Conservation (phyloP, 208 protist species). For the Acanthamoeba sp. region DNA sequence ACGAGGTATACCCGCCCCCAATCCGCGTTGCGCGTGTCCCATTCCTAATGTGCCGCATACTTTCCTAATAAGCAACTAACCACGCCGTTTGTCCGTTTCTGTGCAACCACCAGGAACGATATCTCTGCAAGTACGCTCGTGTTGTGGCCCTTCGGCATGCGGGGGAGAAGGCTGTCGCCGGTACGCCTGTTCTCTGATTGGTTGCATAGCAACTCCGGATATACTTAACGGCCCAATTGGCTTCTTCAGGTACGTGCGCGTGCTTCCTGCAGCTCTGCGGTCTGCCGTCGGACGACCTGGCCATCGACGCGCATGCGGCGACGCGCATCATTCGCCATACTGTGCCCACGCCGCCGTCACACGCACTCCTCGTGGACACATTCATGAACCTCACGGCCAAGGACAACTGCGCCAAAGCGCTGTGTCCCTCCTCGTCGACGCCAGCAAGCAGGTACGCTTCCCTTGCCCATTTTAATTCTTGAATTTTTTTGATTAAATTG, state of each 20-base stretch:
- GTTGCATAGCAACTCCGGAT: too few species aligned
- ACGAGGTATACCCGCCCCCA: background rate
- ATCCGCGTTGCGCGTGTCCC: background rate
- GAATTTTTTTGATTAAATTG: too few species aligned
- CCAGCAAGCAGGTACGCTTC: conserved; percentile 2
- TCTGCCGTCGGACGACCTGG: background rate
- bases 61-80: too few species aligned
- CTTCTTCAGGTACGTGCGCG: background rate
- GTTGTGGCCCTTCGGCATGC: conserved; percentile 54
- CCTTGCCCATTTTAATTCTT: background rate
- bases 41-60: background rate
- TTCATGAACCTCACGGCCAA: conserved; percentile 29
- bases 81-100: background rate
- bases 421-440: background rate
- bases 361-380: background rate
- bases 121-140: conserved; percentile 17
- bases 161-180: background rate
- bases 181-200: background rate
- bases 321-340: conserved; percentile 17
- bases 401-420: conserved; percentile 8
- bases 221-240: too few species aligned
- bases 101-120: background rate
- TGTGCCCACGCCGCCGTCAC: background rate
- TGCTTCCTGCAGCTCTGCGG: conserved; percentile 65
- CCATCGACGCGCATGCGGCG: conserved; percentile 6